Evolutionary conservation across 345 rosid genomes (phyloP), one percentile per base, ranked within the genome.

Genomic region (Eucalyptus urophylla): DNA sequence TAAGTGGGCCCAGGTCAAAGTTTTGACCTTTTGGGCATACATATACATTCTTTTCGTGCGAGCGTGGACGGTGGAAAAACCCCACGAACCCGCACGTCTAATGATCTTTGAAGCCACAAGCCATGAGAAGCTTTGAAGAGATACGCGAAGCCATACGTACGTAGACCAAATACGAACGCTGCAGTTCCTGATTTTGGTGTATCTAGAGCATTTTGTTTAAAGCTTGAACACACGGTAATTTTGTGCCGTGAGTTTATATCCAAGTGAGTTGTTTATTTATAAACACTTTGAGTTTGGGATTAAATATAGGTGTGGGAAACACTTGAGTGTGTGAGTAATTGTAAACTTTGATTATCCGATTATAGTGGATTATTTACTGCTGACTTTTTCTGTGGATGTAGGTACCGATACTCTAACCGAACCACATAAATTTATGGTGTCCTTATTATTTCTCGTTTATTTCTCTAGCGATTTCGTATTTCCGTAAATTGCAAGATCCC

Each of bases 331-430:
- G 0, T 49, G 2, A 49, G 1, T 15, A 2, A 49, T 49, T 49
- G 6, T 49, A 49, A 49, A 49, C 1, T 49, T 0, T 1, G 15
- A 49, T 49, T 49, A 6, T 49, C 0, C 6, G 0, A 49, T 49
- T 13, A 49, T 13, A 49, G 2, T 49, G 15, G 0, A 49, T 49
- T 49, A 49, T 49, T 49, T 49, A 0, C 0, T 49, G 5, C 1
- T 12, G 0, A 0, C 14, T 49, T 2, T 49, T 0, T 0, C 5
- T 0, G 2, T 49, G 6, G 0, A 49, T 6, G 1, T 49, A 49
- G 0, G 6, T 49, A 13, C 15, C 0, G 2, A 49, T 49, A 49
- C 1, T 49, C 0, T 4, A 0, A 49, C 0, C 3, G 3, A 49
- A 14, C 6, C 1, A 49, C 0, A 1, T 49, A 49, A 49, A 49